Evolutionary conservation across 352 stramenopile species (phyloP).

Genomic region (Hyphochytrium catenoides): DNA sequence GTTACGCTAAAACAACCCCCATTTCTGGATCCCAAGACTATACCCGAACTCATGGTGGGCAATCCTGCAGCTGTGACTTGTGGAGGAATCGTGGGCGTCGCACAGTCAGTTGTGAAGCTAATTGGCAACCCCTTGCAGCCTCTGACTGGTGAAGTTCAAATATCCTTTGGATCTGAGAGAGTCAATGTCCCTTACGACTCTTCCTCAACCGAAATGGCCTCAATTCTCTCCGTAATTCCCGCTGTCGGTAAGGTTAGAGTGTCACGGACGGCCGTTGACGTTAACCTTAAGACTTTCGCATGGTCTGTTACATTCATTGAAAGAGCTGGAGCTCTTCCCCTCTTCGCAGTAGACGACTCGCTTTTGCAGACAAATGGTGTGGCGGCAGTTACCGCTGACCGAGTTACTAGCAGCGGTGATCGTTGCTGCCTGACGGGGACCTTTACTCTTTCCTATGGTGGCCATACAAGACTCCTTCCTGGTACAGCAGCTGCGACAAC

Average conservation of each 20-base stretch:
- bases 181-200: conserved; percentile 4
- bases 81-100: too few species aligned
- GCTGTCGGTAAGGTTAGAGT: conserved; percentile 3
- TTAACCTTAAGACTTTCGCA: conserved; percentile 4
- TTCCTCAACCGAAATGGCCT: conserved; percentile 2
- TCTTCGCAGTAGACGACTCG: conserved; percentile 7
- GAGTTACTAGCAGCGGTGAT: conserved; percentile 4
- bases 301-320: conserved; percentile 13
- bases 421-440: conserved; percentile 4
- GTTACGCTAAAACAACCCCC: conserved; percentile 6
- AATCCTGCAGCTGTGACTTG: too few species aligned
- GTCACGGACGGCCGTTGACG: conserved; percentile 1
- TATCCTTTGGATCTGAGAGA: conserved; percentile 1
- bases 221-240: conserved; percentile 1
- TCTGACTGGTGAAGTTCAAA: conserved; percentile 6
- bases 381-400: background rate
- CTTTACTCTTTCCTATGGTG: conserved; percentile 5
- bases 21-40: conserved; percentile 8
- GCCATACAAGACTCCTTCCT: conserved; percentile 3
- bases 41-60: conserved; percentile 5
- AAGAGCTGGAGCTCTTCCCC: conserved; percentile 10
- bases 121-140: too few species aligned
- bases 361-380: conserved; percentile 6
- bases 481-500: conserved; percentile 5
- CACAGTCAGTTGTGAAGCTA: too few species aligned